Evolutionary conservation across 2,329 filamentous ascomycete genomes (phyloP), one percentile per base, ranked within the genome.

Genomic region (Diplodia mutila): DNA sequence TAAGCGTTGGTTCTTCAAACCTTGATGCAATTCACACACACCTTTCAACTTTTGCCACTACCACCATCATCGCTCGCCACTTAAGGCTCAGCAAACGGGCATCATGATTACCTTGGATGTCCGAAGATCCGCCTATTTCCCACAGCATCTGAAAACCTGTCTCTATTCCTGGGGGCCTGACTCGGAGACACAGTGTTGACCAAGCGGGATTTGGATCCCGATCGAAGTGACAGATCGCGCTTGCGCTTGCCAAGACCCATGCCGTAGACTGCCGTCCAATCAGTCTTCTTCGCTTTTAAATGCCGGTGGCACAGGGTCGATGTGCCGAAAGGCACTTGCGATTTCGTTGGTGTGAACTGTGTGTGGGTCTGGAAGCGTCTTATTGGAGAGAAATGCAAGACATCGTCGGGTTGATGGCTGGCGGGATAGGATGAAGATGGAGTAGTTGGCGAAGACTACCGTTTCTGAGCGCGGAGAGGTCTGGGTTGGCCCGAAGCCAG

Each of bases 161-260:
- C n/a, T 46, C 42, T 11, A 21, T 9, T 4, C 9, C 11, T 46
- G 18, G 42, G 42, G 18, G 42, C 42, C n/a, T 46, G 42, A 46
- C 16, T 46, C 42, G 42, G 42, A 46, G 18, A 46, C n/a, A 46
- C 18, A 21, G 12, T 8, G 42, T 8, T 16, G 34, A 37, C 34
- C 12, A 46, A 61, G 57, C 59, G 59, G 59, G 51, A 63, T 51
- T 46, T n/a, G n/a, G 29, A 18, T 63, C 46, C 59, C 59, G 59
- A 18, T 14, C 7, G 11, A 25, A 46, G 34, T 63, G 42, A 37
- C 27, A 37, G 59, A 63, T 63, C 42, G 59, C 46, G 46, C 46
- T 63, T 63, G 46, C 46, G 46, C 42, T 49, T 49, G 57, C 57
- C 39, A 61, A 61, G 39, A 34, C 39, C 18, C 14, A 39, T 7